Conservation (phyloP, 805 yeast genomes). For the Candida odintsovae region DNA sequence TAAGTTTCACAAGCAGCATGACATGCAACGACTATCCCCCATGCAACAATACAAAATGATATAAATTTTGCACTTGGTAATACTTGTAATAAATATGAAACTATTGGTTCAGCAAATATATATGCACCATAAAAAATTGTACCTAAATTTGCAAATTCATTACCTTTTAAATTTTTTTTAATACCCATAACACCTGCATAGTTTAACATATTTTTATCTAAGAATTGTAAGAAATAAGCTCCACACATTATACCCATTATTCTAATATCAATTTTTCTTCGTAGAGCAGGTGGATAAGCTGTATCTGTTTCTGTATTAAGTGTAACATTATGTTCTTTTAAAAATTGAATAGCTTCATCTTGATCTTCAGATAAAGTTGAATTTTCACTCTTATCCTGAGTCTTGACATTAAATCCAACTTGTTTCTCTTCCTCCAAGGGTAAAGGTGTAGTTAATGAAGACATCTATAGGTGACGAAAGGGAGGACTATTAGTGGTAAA, state of each 20-base stretch:
- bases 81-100: conserved; percentile 42
- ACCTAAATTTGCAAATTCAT: conserved; percentile 46
- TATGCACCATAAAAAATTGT: conserved; percentile 50
- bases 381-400: background rate
- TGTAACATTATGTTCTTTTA: conserved; percentile 10
- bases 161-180: conserved; percentile 38
- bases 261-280: conserved; percentile 39
- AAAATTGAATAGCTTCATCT: conserved; percentile 22
- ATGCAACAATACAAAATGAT: conserved; percentile 39
- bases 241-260: conserved; percentile 46
- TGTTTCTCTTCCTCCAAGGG: background rate
- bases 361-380: background rate
- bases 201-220: conserved; percentile 54
- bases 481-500: too few relatives aligned
- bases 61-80: conserved; percentile 49
- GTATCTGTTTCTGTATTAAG: background rate
- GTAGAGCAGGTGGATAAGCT: conserved; percentile 16
- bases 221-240: conserved; percentile 50
- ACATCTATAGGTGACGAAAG: too few relatives aligned
- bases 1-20: conserved; percentile 49
- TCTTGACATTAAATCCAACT: background rate
- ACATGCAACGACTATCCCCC: conserved; percentile 49
- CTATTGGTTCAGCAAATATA: conserved; percentile 48
- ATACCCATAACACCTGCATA: conserved; percentile 66
- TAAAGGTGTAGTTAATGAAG: background rate